A percentile compares a stretch with the other conserved stretches of the same genome.
phyloP scores from a whole-genome alignment of 2,329 filamentous ascomycete genomes.

The Alternaria metachromatica region DNA sequence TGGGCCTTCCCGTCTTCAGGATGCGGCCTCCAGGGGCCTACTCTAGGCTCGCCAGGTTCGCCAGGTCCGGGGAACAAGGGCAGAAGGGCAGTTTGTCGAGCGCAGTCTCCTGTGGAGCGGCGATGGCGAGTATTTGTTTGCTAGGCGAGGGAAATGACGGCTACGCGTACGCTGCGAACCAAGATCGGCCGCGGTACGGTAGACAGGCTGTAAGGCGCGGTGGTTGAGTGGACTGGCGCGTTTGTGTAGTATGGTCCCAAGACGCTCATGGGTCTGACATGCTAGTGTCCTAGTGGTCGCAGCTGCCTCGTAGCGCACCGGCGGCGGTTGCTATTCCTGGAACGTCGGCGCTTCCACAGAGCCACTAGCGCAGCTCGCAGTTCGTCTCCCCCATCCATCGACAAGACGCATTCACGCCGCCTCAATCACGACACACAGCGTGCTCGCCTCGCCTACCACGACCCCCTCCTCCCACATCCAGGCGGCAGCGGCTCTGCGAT shows the following conservation, averaged over 20 bases:
- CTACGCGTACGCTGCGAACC: not conserved
- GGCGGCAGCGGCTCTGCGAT: conserved; percentile 33
- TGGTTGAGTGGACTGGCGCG: conserved; percentile 1
- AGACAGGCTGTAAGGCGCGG: conserved; percentile 7
- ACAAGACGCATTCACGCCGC: conserved; percentile 32
- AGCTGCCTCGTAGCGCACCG: conserved; percentile 18
- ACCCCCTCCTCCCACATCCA: conserved; percentile 23
- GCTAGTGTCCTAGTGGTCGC: conserved; percentile 24
- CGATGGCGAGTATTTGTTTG: not conserved
- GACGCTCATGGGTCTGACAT: not conserved
- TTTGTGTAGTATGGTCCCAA: conserved; percentile 5
- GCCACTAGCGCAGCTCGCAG: conserved; percentile 16
- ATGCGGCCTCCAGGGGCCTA: conserved; percentile 28
- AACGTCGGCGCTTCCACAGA: conserved; percentile 19
- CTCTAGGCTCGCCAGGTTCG: conserved; percentile 9
- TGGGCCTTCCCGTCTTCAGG: conserved; percentile 20
- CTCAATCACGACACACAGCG: conserved; percentile 16
- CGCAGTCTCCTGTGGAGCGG: not conserved
- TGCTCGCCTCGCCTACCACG: conserved; percentile 19
- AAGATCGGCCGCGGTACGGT: not conserved
- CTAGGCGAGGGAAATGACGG: not conserved
- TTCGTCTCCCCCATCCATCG: conserved; percentile 31
- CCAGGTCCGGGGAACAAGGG: conserved; percentile 16
- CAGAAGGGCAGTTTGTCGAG: not conserved
- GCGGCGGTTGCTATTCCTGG: conserved; percentile 19